Percentiles rank a stretch among this genome's conserved stretches.
Conservation (phyloP, 805 yeast genomes). For the Wickerhamomyces alni region DNA sequence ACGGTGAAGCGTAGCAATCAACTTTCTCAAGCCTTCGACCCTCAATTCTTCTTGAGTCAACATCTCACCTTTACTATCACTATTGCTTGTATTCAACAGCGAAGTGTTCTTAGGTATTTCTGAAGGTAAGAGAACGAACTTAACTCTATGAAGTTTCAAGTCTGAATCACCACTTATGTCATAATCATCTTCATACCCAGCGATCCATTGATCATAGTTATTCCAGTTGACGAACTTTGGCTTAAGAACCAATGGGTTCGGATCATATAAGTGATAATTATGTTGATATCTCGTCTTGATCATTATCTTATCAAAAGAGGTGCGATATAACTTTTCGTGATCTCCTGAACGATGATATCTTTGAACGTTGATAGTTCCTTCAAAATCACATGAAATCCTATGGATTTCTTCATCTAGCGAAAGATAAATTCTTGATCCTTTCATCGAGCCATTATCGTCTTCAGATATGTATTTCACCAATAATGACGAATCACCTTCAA, state of each 20-base stretch:
- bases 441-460: slow-evolving; percentile 26
- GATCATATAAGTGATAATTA: slow-evolving; percentile 49
- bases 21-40: slow-evolving; percentile 78
- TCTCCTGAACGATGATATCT: slow-evolving; percentile 44
- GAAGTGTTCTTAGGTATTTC: slow-evolving; percentile 51
- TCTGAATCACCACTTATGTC: slow-evolving; percentile 40
- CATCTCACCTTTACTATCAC: slow-evolving; percentile 43
- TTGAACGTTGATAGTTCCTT: slow-evolving; percentile 73
- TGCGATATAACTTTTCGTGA: slow-evolving; percentile 24
- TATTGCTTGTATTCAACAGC: slow-evolving; percentile 25
- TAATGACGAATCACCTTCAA: slow-evolving; percentile 48
- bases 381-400: slow-evolving; percentile 66
- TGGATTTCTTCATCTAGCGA: slow-evolving; percentile 82
- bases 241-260: slow-evolving; percentile 48
- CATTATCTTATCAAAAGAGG: slow-evolving; percentile 41
- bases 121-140: slow-evolving; percentile 81
- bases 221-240: slow-evolving; percentile 77
- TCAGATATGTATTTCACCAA: slow-evolving; percentile 53
- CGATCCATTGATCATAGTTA: slow-evolving; percentile 81
- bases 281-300: slow-evolving; percentile 78
- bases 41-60: slow-evolving; percentile 81
- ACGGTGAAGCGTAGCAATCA: slow-evolving; percentile 57
- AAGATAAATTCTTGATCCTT: slow-evolving; percentile 66
- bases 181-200: slow-evolving; percentile 86
- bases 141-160: slow-evolving; percentile 52